Evolutionary conservation across 345 rosid species (phyloP).

Genomic region (Eutrema heterophyllum): DNA sequence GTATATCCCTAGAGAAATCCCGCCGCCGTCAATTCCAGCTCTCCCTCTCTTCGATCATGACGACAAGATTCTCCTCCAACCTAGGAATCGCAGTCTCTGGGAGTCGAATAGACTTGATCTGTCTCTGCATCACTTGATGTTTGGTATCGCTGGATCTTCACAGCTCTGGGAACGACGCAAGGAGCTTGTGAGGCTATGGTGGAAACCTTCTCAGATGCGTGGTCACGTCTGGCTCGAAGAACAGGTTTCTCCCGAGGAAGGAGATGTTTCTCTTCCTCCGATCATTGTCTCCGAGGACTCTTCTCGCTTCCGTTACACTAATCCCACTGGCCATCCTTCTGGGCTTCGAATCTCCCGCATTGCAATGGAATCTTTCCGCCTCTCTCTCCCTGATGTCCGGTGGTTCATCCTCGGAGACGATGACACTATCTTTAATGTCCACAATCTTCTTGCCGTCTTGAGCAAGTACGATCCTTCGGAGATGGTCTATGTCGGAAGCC

Average conservation of each 20-base stretch:
- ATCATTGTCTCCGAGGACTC: conserved; percentile 78
- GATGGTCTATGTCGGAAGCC: conserved; percentile 77
- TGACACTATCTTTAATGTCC: conserved; percentile 76
- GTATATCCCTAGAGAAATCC: conserved; percentile 2
- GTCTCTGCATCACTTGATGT: conserved; percentile 50
- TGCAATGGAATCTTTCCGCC: conserved; percentile 62
- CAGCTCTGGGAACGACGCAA: conserved; percentile 73
- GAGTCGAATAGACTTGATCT: conserved; percentile 25
- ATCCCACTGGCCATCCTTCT: conserved; percentile 90
- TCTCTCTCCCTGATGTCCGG: conserved; percentile 51
- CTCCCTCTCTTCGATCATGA: conserved; percentile 8
- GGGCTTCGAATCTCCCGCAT: conserved; percentile 89
- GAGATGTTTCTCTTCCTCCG: conserved; percentile 60
- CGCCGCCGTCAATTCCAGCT: conserved; percentile 22
- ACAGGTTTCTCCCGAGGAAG: conserved; percentile 34
- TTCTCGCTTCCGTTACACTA: conserved; percentile 85
- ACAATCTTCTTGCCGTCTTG: conserved; percentile 59
- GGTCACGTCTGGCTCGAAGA: conserved; percentile 93
- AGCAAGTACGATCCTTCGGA: conserved; percentile 69
- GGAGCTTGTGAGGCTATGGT: conserved; percentile 85
- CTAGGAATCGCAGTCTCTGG: conserved; percentile 41
- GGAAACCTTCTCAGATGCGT: conserved; percentile 66
- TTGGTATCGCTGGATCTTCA: conserved; percentile 90
- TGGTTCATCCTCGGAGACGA: conserved; percentile 95
- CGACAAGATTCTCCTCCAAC: background rate